Evolutionary conservation across 2,329 filamentous ascomycete species (phyloP), one percentile per base, ranked within the genome.

Genomic region (Exophiala xenobiotica): DNA sequence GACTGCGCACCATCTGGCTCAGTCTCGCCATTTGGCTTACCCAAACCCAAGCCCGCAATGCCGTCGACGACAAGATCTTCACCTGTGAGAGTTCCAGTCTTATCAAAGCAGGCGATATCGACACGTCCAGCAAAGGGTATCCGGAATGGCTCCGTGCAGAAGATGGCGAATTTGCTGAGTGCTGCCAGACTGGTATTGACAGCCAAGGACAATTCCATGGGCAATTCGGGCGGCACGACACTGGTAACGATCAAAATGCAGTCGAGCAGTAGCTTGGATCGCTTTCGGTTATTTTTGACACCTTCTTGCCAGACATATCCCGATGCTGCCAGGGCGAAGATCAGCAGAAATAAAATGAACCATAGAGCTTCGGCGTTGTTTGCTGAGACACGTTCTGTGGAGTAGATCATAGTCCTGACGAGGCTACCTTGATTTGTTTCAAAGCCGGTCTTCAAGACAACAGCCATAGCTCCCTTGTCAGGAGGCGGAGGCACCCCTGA

Each of bases 251-350:
- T 99, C 69, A 99, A 85, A 71, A 99, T 83, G 68, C 95, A 99
- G 74, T 99, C 95, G 47, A 99, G 82, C 53, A 99, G 81, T 31
- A 99, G 82, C 81, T 99, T 99, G 40, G 92, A 97, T 59, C 93
- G 86, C 77, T 99, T 97, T 67, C 93, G 87, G 66, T 97, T 92
- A 74, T 88, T 90, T 67, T 82, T 81, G 48, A 99, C 92, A 75
- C 93, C 95, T 72, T 99, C 92, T 56, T 91, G 83, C 93, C 93
- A 99, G 53, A 99, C 93, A 69, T 99, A 99, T 91, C 93, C 96
- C 9, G 93, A 96, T 46, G 93, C 93, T 49, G 93, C 95, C 68
- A 99, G 82, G 63, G 95, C 95, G 73, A 99, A 99, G 63, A 97
- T 82, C 48, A 96, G 81, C 22, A 99, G 80, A 79, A 99, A 99